Conservation (phyloP, 2,329 filamentous ascomycete genomes). For the Drechmeria coniospora region DNA sequence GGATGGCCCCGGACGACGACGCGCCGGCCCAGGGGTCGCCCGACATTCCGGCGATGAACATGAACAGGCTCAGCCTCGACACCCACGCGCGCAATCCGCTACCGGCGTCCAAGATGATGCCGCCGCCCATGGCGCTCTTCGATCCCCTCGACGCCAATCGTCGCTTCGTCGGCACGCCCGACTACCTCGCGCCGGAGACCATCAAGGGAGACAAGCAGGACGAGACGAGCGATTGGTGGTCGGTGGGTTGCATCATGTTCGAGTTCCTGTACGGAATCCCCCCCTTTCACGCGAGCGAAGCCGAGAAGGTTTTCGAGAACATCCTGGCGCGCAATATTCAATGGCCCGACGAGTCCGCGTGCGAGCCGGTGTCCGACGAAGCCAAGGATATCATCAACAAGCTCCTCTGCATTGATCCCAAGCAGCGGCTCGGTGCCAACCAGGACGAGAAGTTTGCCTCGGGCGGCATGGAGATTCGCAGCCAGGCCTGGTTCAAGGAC, state of each 20-base stretch:
- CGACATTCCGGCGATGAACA: slow-evolving; percentile 42
- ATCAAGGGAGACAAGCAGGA: slow-evolving; percentile 92
- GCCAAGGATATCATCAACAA: slow-evolving; percentile 91
- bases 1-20: slow-evolving; percentile 60
- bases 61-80: slow-evolving; percentile 16
- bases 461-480: slow-evolving; percentile 82
- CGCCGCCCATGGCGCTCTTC: slow-evolving; percentile 85
- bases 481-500: slow-evolving; percentile 74
- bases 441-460: slow-evolving; percentile 64
- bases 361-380: slow-evolving; percentile 60
- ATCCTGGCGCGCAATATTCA: slow-evolving; percentile 80
- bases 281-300: slow-evolving; percentile 79
- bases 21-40: slow-evolving; percentile 61
- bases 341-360: slow-evolving; percentile 76
- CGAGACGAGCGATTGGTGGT: slow-evolving; percentile 99
- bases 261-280: slow-evolving; percentile 90
- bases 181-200: slow-evolving; percentile 93
- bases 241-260: slow-evolving; percentile 93
- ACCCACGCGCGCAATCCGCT: slow-evolving; percentile 17
- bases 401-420: slow-evolving; percentile 72
- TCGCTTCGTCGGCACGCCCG: slow-evolving; percentile 89
- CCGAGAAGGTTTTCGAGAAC: slow-evolving; percentile 92
- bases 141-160: slow-evolving; percentile 88
- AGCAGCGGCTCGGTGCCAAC: slow-evolving; percentile 72
- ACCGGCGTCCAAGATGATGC: slow-evolving; percentile 54